Evolutionary conservation across 2,329 filamentous ascomycete genomes (phyloP).

Genomic region (Calcarisporium arbuscula): DNA sequence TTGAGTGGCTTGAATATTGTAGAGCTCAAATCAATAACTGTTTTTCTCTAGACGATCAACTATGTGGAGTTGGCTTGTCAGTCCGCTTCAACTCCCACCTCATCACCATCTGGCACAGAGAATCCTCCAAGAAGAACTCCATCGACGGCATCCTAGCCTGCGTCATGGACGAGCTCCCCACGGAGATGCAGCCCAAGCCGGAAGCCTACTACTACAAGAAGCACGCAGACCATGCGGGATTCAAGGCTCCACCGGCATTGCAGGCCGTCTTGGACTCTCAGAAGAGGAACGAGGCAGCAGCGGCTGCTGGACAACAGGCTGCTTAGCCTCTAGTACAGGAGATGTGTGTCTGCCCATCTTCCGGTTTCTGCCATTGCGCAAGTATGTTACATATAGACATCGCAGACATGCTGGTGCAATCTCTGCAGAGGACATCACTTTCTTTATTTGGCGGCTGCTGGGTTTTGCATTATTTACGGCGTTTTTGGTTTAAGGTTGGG

Average conservation of each 20-base stretch:
- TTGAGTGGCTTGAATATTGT: too few species aligned
- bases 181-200: constrained; percentile 64
- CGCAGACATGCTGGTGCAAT: too few species aligned
- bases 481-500: too few species aligned
- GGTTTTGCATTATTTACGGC: too few species aligned
- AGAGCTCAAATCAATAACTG: too few species aligned
- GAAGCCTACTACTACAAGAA: constrained; percentile 81
- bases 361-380: too few species aligned
- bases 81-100: constrained; percentile 86
- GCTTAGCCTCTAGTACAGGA: too few species aligned
- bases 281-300: constrained; percentile 40
- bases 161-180: constrained; percentile 66
- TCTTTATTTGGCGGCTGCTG: too few species aligned
- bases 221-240: constrained; percentile 82
- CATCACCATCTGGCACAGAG: constrained; percentile 89
- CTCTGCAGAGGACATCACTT: too few species aligned
- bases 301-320: constrained; percentile 15
- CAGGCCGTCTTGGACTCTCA: constrained; percentile 53
- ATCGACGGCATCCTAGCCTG: constrained; percentile 67
- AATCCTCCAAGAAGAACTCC: constrained; percentile 72
- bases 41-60: constrained; percentile 67
- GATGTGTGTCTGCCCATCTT: too few species aligned
- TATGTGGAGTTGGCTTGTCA: constrained; percentile 82
- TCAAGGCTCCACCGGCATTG: constrained; percentile 57
- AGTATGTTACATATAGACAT: too few species aligned